phyloP scores from a whole-genome alignment of 2,329 filamentous ascomycete species.

The Fusarium sp. region DNA sequence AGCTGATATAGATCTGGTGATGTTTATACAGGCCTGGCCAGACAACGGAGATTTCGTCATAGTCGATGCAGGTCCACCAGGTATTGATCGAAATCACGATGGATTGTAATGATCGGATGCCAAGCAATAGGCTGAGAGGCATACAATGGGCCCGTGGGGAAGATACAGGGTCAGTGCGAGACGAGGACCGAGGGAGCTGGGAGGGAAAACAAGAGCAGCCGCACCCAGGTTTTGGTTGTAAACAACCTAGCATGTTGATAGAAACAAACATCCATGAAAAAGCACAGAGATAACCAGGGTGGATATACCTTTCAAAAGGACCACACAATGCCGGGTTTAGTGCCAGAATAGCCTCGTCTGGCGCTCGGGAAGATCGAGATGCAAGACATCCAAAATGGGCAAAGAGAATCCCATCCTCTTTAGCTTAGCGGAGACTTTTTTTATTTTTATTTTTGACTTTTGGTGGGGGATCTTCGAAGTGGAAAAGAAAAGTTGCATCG shows the following conservation, averaged over 20 bases:
- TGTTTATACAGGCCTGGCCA: constrained; percentile 9
- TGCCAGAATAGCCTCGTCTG: constrained; percentile 44
- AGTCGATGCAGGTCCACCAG: constrained; percentile 24
- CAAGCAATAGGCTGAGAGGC: constrained; percentile 13
- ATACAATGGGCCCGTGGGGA: constrained; percentile 14
- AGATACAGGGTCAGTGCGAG: constrained; percentile 18
- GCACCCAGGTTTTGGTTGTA: constrained; percentile 6
- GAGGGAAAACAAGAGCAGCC: not conserved
- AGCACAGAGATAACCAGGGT: constrained; percentile 12
- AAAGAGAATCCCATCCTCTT: constrained; percentile 19
- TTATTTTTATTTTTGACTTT: not conserved
- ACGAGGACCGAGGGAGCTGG: not conserved
- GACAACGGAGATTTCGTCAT: constrained; percentile 20
- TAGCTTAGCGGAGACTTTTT: constrained; percentile 33
- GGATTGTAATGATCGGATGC: not conserved
- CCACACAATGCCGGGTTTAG: constrained; percentile 37
- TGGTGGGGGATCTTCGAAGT: constrained; percentile 33
- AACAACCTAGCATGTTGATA: constrained; percentile 9
- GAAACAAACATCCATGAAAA: constrained; percentile 29
- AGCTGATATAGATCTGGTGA: constrained; percentile 9
- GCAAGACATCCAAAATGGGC: constrained; percentile 42
- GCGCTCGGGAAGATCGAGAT: constrained; percentile 48
- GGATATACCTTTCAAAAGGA: constrained; percentile 22
- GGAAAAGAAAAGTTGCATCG: constrained; percentile 6
- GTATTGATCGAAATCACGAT: constrained; percentile 13